Evolutionary conservation across 2,329 filamentous ascomycete genomes (phyloP).

Genomic region (Ambrosiella cleistominuta): DNA sequence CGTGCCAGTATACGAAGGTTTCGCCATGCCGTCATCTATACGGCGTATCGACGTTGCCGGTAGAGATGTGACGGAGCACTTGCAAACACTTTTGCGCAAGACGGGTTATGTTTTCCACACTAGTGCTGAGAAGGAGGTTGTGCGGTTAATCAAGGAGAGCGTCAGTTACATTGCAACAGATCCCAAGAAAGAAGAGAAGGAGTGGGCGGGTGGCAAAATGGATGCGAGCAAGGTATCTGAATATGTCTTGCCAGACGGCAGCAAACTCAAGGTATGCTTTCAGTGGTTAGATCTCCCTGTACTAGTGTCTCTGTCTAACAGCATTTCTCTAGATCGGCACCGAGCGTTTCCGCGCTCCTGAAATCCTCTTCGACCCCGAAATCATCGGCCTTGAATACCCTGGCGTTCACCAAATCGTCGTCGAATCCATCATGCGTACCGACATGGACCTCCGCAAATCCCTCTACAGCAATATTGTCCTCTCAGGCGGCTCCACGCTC

Average conservation of each 20-base stretch:
- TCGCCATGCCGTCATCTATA: conserved; percentile 91
- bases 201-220: conserved; percentile 68
- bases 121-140: conserved; percentile 97
- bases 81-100: conserved; percentile 82
- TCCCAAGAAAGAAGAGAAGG: conserved; percentile 87
- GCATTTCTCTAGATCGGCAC: conserved; percentile 50
- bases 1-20: conserved; percentile 93
- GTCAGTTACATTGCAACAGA: conserved; percentile 81
- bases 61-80: conserved; percentile 85
- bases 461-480: conserved; percentile 89
- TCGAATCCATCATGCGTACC: conserved; percentile 85
- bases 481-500: conserved; percentile 87
- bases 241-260: conserved; percentile 80
- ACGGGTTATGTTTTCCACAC: conserved; percentile 91
- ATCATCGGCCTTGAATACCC: conserved; percentile 94
- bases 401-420: conserved; percentile 92
- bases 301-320: not conserved
- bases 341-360: conserved; percentile 86
- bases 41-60: conserved; percentile 90
- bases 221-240: conserved; percentile 66
- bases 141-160: conserved; percentile 90
- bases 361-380: conserved; percentile 95
- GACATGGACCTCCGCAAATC: conserved; percentile 91
- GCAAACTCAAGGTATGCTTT: conserved; percentile 64
- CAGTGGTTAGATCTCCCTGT: not conserved